phyloP scores from a whole-genome alignment of 192 early-diverging fungal genomes.

The Allomyces macrogynus region DNA sequence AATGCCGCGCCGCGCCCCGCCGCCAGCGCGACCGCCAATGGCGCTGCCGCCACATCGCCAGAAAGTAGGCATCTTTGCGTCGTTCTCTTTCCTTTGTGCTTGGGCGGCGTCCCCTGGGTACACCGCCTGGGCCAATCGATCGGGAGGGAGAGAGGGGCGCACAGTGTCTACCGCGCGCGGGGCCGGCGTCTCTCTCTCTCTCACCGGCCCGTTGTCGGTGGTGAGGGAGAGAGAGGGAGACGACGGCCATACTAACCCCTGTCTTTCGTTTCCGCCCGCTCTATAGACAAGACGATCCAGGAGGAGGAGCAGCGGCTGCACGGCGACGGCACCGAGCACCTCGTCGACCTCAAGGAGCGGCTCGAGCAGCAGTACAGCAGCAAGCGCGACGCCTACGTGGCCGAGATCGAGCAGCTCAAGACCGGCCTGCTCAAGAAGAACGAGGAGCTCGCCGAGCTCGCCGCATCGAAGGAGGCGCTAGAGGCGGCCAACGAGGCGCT shows the following conservation, averaged over 20 bases:
- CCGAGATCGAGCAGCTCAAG: constrained; percentile 52
- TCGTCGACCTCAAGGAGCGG: constrained; percentile 24
- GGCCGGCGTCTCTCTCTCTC: too few relatives aligned
- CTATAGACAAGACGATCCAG: constrained; percentile 46
- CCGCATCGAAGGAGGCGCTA: constrained; percentile 33
- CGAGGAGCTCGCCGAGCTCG: constrained; percentile 41
- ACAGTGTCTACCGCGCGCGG: too few relatives aligned
- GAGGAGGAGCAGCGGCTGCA: constrained; percentile 26
- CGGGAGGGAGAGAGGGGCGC: too few relatives aligned
- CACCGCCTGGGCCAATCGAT: too few relatives aligned
- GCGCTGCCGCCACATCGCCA: too few relatives aligned
- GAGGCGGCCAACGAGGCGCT: constrained; percentile 38
- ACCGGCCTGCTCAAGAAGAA: constrained; percentile 41
- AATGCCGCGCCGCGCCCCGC: too few relatives aligned
- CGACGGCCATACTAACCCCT: neutral
- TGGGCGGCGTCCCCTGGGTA: too few relatives aligned
- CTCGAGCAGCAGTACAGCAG: constrained; percentile 65
- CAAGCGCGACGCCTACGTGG: constrained; percentile 53
- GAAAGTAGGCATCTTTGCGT: too few relatives aligned
- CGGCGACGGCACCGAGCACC: constrained; percentile 14
- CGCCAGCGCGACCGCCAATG: too few relatives aligned
- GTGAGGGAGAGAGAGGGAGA: too few relatives aligned
- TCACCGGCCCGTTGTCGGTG: too few relatives aligned
- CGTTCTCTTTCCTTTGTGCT: too few relatives aligned
- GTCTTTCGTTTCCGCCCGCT: neutral